A percentile compares a stretch with the other conserved stretches of the same genome.
Conservation (phyloP, 345 rosid species). For the Brassica juncea region DNA sequence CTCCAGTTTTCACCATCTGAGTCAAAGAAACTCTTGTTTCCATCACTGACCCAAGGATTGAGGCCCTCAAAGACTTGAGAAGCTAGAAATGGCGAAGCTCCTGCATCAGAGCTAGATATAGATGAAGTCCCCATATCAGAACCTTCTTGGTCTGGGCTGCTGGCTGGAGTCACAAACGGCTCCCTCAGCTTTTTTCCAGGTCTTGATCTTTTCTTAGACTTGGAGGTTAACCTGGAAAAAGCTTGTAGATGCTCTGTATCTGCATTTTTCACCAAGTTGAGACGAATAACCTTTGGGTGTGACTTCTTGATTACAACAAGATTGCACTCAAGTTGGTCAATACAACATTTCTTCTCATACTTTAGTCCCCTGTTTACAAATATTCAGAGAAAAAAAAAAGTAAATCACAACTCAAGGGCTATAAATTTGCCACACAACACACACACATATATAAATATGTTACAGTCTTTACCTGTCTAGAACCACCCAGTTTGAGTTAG, state of each 20-base stretch:
- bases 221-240: constrained; percentile 31
- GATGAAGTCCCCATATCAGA: constrained; percentile 82
- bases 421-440: background rate
- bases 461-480: constrained; percentile 63
- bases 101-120: constrained; percentile 87
- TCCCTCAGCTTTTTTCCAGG: constrained; percentile 50
- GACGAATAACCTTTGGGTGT: constrained; percentile 80
- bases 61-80: constrained; percentile 24
- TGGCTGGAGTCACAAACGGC: constrained; percentile 87
- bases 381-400: background rate
- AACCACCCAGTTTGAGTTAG: constrained; percentile 86
- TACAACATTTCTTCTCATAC: constrained; percentile 77
- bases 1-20: constrained; percentile 58
- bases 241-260: constrained; percentile 50
- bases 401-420: background rate
- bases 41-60: constrained; percentile 42
- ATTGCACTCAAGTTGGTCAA: constrained; percentile 86
- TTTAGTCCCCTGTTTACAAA: constrained; percentile 58
- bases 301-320: constrained; percentile 85
- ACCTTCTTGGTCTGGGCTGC: constrained; percentile 44
- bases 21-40: constrained; percentile 51
- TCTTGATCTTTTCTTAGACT: constrained; percentile 45
- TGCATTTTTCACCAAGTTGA: constrained; percentile 71
- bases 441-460: background rate
- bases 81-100: constrained; percentile 69